Evolutionary conservation across 2,329 filamentous ascomycete species (phyloP).

Genomic region (Bipolaris victoriae): DNA sequence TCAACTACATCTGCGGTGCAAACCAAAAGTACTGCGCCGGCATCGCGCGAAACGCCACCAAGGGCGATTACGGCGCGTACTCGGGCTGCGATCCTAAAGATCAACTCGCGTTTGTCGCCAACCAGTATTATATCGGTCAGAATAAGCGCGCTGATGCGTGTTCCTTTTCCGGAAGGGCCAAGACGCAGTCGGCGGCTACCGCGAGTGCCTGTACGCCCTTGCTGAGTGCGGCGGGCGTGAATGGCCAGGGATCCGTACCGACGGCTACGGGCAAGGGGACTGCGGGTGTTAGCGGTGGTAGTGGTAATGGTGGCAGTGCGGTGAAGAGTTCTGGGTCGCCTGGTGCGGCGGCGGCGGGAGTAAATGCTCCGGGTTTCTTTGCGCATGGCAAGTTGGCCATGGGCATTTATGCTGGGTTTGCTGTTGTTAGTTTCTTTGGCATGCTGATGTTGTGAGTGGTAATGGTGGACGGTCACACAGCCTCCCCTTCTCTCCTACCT

Average conservation of each 20-base stretch:
- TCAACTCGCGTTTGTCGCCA: conserved; percentile 75
- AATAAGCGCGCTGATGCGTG: conserved; percentile 63
- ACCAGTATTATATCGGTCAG: conserved; percentile 69
- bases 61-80: conserved; percentile 75
- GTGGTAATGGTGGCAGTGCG: not conserved
- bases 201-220: conserved; percentile 62
- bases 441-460: conserved; percentile 30
- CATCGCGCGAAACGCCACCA: conserved; percentile 70
- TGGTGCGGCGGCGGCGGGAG: conserved; percentile 31
- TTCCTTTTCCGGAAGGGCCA: conserved; percentile 71
- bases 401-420: conserved; percentile 29
- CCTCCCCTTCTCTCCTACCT: not conserved
- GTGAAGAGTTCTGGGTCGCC: conserved; percentile 22
- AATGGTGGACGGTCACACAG: not conserved
- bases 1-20: conserved; percentile 73
- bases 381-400: conserved; percentile 33
- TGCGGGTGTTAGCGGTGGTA: conserved; percentile 7
- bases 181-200: conserved; percentile 57
- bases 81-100: conserved; percentile 73
- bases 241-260: conserved; percentile 61
- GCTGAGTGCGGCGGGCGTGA: conserved; percentile 67
- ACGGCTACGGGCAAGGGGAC: conserved; percentile 40
- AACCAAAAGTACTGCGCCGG: conserved; percentile 65
- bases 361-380: conserved; percentile 32
- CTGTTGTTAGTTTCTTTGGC: conserved; percentile 31